A percentile compares a stretch with the other conserved stretches of the same genome.
Evolutionary conservation across 169 alveolate genomes (phyloP).

Genomic region (Amoebophrya sp.): DNA sequence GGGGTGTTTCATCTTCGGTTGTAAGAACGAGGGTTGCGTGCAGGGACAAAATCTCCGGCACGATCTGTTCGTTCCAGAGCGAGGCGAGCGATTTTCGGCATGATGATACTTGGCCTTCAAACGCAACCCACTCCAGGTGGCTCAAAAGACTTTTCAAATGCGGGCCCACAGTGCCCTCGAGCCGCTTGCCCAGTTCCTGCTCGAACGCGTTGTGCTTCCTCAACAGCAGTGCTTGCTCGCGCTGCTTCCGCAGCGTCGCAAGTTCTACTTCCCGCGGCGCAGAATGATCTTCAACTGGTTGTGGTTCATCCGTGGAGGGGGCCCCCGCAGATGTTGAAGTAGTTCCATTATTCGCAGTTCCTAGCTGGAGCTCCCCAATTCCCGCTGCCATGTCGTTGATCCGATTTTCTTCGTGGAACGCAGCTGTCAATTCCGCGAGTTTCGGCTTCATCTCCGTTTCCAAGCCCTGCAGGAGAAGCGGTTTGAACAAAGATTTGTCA

Average conservation of each 20-base stretch:
- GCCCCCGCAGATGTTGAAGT: too few relatives aligned
- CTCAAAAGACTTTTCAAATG: not conserved
- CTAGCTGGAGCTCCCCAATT: not conserved
- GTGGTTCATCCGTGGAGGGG: too few relatives aligned
- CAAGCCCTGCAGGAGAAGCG: not conserved
- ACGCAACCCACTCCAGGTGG: slow-evolving; percentile 4
- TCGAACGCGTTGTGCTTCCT: not conserved
- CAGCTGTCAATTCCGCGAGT: not conserved
- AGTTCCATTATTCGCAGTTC: too few relatives aligned
- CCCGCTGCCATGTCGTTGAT: slow-evolving; percentile 20
- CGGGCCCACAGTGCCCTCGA: not conserved
- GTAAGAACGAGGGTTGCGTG: not conserved
- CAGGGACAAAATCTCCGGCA: not conserved
- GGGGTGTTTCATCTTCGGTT: too few relatives aligned
- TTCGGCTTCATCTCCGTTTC: not conserved
- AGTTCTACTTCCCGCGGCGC: too few relatives aligned
- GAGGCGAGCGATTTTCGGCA: not conserved
- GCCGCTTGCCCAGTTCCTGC: not conserved
- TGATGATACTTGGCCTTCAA: not conserved
- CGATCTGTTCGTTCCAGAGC: not conserved
- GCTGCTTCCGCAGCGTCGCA: not conserved
- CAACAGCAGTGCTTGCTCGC: not conserved
- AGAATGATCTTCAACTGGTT: too few relatives aligned
- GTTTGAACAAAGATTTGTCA: not conserved
- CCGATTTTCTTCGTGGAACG: not conserved